Conservation (phyloP, 2,329 filamentous ascomycete genomes). For the Bipolaris zeicola region DNA sequence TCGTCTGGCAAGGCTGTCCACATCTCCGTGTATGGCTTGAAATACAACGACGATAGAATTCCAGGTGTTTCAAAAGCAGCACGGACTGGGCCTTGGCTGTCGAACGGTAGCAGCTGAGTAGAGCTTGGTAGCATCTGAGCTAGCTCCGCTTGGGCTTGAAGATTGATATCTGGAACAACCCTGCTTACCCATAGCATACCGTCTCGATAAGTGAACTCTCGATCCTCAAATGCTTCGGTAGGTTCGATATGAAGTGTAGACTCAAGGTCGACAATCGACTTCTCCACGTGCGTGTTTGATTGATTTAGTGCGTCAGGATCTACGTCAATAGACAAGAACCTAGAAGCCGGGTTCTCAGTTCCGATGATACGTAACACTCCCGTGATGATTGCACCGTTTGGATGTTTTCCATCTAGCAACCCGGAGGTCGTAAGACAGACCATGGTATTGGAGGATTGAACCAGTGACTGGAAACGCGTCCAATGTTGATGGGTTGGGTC, state of each 20-base stretch:
- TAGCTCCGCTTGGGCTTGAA: neutral
- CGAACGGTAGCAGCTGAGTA: neutral
- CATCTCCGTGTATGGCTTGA: neutral
- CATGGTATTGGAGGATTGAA: neutral
- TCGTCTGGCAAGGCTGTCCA: neutral
- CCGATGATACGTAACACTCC: neutral
- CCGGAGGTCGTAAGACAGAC: neutral
- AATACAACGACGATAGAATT: slow-evolving; percentile 10
- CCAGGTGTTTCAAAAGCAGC: slow-evolving; percentile 15
- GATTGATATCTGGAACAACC: neutral
- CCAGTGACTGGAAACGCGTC: neutral
- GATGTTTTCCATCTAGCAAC: neutral
- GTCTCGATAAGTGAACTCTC: neutral
- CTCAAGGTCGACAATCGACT: neutral
- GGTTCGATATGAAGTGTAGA: too few species aligned
- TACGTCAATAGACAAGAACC: neutral
- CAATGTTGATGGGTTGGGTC: neutral
- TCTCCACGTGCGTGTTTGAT: too few species aligned
- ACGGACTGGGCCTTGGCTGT: neutral
- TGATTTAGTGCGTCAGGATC: too few species aligned
- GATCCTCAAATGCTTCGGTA: too few species aligned
- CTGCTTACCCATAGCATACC: neutral
- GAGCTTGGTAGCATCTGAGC: neutral
- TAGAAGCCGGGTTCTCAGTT: neutral
- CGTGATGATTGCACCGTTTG: neutral